phyloP scores from a whole-genome alignment of 169 alveolate genomes.

The Eimeria mitis region DNA sequence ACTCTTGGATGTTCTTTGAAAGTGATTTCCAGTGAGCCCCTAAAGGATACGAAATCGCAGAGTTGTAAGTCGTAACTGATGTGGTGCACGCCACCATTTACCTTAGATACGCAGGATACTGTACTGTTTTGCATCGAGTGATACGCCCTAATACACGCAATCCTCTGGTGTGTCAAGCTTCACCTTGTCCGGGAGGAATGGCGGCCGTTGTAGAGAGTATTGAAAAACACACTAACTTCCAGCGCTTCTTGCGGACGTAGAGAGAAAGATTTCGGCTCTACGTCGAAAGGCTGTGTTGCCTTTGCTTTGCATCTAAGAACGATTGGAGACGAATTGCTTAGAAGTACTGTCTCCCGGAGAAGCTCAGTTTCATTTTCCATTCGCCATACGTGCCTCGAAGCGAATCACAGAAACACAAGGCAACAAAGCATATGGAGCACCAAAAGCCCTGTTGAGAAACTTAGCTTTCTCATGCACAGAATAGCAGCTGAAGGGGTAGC shows the following conservation, averaged over 20 bases:
- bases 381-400: conserved; percentile 45
- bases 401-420: not conserved
- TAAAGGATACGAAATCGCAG: not conserved
- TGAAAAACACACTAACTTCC: conserved; percentile 92
- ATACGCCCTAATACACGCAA: conserved; percentile 33
- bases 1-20: conserved; percentile 96
- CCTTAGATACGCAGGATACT: not conserved
- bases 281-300: conserved; percentile 92
- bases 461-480: not conserved
- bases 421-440: not conserved
- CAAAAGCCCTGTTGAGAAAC: not conserved
- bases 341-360: conserved; percentile 87
- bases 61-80: not conserved
- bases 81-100: not conserved
- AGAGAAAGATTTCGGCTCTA: conserved; percentile 87
- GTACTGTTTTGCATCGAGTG: conserved; percentile 85
- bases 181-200: conserved; percentile 73
- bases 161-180: not conserved
- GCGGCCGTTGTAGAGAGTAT: conserved; percentile 86
- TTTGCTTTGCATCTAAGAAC: conserved; percentile 91
- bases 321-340: conserved; percentile 91
- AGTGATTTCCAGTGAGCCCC: conserved; percentile 87
- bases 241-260: conserved; percentile 89
- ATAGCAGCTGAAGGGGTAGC: not conserved
- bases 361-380: conserved; percentile 30